These are phyloP conservation scores for Zygoascus flipseniorum DNA, from an alignment of 805 yeast species.

Conservation along the genomic window DNA sequence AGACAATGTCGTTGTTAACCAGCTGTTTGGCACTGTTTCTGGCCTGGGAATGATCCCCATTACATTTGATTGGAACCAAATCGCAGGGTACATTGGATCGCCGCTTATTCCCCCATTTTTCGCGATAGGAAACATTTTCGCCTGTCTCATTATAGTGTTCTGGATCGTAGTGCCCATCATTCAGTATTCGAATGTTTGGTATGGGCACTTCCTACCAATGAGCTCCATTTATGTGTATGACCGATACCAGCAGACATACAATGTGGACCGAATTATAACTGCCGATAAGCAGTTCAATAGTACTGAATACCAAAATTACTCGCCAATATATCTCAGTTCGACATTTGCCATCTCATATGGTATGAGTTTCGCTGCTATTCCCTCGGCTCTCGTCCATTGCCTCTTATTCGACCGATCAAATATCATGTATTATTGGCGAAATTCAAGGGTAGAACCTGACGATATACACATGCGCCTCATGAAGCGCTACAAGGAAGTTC, in stretches of 20 bases:
- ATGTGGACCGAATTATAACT: conserved; percentile 42
- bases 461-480: conserved; percentile 51
- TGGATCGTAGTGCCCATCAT: conserved; percentile 49
- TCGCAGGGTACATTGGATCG: conserved; percentile 47
- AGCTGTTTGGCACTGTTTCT: conserved; percentile 50
- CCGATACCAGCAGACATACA: conserved; percentile 41
- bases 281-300: conserved; percentile 30
- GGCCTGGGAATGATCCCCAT: conserved; percentile 62
- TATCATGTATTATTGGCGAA: conserved; percentile 40
- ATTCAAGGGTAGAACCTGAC: conserved; percentile 35
- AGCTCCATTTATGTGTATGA: conserved; percentile 41
- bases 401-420: conserved; percentile 49
- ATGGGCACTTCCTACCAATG: conserved; percentile 51
- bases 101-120: conserved; percentile 58
- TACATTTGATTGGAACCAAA: conserved; percentile 62
- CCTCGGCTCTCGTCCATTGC: conserved; percentile 53
- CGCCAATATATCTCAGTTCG: conserved; percentile 55
- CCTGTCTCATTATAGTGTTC: conserved; percentile 41
- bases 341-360: conserved; percentile 56
- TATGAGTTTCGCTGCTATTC: conserved; percentile 52
- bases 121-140: conserved; percentile 36
- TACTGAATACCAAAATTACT: conserved; percentile 45
- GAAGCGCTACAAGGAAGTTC: conserved; percentile 51
- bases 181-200: conserved; percentile 50
- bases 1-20: conserved; percentile 51